These are phyloP conservation scores for Pseudocercospora vitis DNA, from an alignment of 2,329 filamentous ascomycete genomes.

Conservation along the genomic window DNA sequence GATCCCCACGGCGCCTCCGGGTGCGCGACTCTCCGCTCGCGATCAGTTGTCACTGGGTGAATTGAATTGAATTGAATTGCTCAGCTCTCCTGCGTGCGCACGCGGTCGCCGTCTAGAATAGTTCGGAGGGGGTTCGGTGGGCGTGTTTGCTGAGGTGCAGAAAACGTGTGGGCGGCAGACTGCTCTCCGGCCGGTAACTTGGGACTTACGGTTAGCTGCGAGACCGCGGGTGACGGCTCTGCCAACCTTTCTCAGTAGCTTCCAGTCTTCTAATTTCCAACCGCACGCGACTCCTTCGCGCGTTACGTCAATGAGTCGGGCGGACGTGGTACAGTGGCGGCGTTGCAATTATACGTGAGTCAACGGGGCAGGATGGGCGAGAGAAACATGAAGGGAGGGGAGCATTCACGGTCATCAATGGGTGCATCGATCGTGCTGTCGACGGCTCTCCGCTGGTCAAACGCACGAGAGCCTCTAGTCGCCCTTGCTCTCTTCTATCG, in stretches of 20 bases:
- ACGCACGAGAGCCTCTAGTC: background rate
- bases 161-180: background rate
- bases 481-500: background rate
- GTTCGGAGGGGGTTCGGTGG: background rate
- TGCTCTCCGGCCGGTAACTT: background rate
- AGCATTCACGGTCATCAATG: too few relatives aligned
- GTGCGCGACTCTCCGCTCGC: too few relatives aligned
- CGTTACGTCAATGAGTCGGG: background rate
- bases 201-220: background rate
- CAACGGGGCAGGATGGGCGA: background rate
- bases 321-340: conserved; percentile 1
- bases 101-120: background rate
- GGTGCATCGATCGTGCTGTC: background rate
- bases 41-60: too few relatives aligned
- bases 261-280: conserved; percentile 7
- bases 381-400: background rate
- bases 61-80: too few relatives aligned
- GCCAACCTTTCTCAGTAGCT: conserved; percentile 4
- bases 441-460: conserved; percentile 2
- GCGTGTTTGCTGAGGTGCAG: background rate
- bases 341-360: conserved; percentile 1
- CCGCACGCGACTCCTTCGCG: conserved; percentile 3
- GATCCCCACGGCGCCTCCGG: too few relatives aligned
- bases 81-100: background rate
- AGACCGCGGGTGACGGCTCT: conserved; percentile 5